Percentiles rank a stretch among this genome's conserved stretches.
These are phyloP conservation scores for Vigna unguiculata DNA, from an alignment of 306 rosid species.

Conservation along the genomic window DNA sequence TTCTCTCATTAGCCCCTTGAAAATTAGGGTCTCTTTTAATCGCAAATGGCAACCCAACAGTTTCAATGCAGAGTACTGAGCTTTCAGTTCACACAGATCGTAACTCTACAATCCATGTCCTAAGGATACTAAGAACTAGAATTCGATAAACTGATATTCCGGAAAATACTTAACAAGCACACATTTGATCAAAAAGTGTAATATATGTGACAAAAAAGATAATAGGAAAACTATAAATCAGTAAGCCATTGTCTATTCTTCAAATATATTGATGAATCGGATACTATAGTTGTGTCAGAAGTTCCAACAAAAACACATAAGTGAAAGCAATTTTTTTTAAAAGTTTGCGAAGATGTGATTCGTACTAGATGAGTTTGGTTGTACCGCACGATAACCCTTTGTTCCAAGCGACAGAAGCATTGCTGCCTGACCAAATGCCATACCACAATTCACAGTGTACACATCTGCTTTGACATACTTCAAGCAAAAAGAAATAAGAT, in stretches of 20 bases:
- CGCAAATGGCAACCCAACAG: background rate
- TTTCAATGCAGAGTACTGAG: background rate
- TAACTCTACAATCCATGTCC: background rate
- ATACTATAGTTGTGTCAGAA: background rate
- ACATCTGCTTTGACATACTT: slow-evolving; percentile 83
- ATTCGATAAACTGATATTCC: slow-evolving; percentile 16
- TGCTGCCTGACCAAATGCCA: slow-evolving; percentile 98
- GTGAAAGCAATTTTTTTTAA: slow-evolving; percentile 32
- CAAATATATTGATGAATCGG: slow-evolving; percentile 16
- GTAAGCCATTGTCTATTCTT: background rate
- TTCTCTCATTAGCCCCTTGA: slow-evolving; percentile 7
- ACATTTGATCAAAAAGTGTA: slow-evolving; percentile 16
- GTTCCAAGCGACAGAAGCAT: slow-evolving; percentile 84
- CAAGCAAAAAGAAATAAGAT: slow-evolving; percentile 33
- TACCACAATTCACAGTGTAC: slow-evolving; percentile 84
- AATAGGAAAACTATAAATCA: slow-evolving; percentile 22
- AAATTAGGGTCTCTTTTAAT: background rate
- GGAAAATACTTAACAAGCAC: background rate
- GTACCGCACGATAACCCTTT: slow-evolving; percentile 86
- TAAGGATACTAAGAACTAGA: slow-evolving; percentile 8
- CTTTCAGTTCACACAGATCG: slow-evolving; percentile 3
- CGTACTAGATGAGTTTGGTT: slow-evolving; percentile 83
- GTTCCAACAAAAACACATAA: background rate
- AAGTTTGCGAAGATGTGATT: slow-evolving; percentile 39
- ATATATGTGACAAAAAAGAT: slow-evolving; percentile 19